These are phyloP conservation scores for Basipetospora sp. DNA, from an alignment of 2,329 filamentous ascomycete species.

Conservation along the genomic window DNA sequence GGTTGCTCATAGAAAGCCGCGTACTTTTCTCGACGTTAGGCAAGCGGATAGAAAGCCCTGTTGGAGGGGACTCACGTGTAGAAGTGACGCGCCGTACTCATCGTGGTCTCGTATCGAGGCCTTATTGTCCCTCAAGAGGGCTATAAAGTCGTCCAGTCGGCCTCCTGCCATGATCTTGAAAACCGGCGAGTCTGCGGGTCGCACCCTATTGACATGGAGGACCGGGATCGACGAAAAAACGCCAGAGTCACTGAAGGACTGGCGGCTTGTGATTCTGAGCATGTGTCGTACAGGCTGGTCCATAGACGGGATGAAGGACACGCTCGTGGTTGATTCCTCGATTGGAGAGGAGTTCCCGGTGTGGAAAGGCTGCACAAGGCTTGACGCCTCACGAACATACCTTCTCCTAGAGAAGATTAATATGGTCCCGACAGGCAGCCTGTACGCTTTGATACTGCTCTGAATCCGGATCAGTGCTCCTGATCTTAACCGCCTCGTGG, in stretches of 20 bases:
- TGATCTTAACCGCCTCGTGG: too few species aligned
- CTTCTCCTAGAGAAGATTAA: too few species aligned
- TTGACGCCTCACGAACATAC: too few species aligned
- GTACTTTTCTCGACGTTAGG: neutral
- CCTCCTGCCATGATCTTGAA: neutral
- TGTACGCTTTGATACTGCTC: too few species aligned
- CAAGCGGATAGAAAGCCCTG: neutral
- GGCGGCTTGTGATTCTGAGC: neutral
- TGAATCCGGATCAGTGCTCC: too few species aligned
- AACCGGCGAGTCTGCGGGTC: neutral
- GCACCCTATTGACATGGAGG: neutral
- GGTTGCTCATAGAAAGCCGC: neutral
- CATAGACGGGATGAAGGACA: neutral
- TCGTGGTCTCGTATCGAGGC: constrained; percentile 12
- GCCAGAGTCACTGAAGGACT: neutral
- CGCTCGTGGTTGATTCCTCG: neutral
- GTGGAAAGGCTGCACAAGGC: too few species aligned
- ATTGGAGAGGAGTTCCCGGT: too few species aligned
- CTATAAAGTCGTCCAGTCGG: neutral
- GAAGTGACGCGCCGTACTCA: constrained; percentile 10
- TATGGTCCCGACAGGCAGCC: too few species aligned
- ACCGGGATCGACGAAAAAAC: neutral
- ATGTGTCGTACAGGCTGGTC: neutral
- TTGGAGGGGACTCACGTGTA: constrained; percentile 9
- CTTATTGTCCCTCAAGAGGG: constrained; percentile 6